Evolutionary conservation across 805 yeast genomes (phyloP).

Genomic region (Wickerhamiella sorbophila): DNA sequence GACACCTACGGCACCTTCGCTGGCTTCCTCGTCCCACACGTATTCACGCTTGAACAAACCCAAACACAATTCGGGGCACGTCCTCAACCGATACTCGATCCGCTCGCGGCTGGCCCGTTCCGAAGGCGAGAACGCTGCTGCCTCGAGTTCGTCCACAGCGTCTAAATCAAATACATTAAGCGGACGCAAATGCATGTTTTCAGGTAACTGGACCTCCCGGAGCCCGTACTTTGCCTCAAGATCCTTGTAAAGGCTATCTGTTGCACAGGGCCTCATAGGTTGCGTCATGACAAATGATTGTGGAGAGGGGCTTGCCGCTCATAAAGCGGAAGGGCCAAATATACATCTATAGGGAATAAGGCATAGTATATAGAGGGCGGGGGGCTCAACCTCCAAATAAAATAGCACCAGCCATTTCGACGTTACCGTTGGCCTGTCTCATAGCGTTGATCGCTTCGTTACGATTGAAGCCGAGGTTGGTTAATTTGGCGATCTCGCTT

Average conservation of each 20-base stretch:
- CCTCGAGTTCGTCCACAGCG: constrained; percentile 48
- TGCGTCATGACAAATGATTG: not conserved
- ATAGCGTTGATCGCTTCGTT: constrained; percentile 53
- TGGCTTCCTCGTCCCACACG: constrained; percentile 16
- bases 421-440: constrained; percentile 53
- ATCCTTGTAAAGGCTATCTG: constrained; percentile 18
- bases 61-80: constrained; percentile 81
- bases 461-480: constrained; percentile 57
- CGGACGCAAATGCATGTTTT: constrained; percentile 60
- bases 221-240: constrained; percentile 15
- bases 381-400: constrained; percentile 31
- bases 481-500: constrained; percentile 32
- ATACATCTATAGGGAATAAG: too few species aligned
- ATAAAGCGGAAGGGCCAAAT: not conserved
- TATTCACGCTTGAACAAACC: constrained; percentile 53
- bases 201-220: constrained; percentile 28
- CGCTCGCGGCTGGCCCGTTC: constrained; percentile 60
- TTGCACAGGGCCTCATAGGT: constrained; percentile 19
- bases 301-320: not conserved
- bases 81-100: constrained; percentile 51
- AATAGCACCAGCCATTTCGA: constrained; percentile 74
- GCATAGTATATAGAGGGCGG: not conserved
- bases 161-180: constrained; percentile 59
- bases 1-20: constrained; percentile 18
- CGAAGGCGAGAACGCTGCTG: constrained; percentile 47